phyloP scores from a whole-genome alignment of 2,329 filamentous ascomycete species.

The Magnaporthiopsis incrustans region DNA sequence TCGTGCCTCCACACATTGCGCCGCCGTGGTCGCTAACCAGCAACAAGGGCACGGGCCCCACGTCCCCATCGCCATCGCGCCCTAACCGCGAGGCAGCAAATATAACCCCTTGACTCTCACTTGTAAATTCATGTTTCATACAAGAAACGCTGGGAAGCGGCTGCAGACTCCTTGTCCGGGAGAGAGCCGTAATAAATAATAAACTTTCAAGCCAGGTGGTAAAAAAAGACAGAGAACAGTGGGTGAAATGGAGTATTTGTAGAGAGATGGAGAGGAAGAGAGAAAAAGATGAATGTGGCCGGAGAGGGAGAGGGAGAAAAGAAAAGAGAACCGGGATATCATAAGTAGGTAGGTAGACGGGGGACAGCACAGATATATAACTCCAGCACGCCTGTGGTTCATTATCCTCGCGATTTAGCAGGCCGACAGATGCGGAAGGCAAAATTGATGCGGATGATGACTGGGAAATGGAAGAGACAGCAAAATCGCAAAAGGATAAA shows the following conservation, averaged over 20 bases:
- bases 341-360: neutral
- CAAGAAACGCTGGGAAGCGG: neutral
- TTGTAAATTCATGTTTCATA: neutral
- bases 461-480: neutral
- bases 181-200: neutral
- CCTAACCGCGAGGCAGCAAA: neutral
- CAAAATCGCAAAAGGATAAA: neutral
- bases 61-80: too few species aligned
- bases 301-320: neutral
- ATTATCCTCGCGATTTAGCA: neutral
- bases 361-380: neutral
- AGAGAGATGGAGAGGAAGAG: neutral
- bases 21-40: too few species aligned
- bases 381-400: neutral
- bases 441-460: neutral
- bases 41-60: too few species aligned
- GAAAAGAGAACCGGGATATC: constrained; percentile 4
- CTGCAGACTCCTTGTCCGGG: too few species aligned
- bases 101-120: neutral
- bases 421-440: neutral
- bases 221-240: neutral
- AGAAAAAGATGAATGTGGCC: neutral
- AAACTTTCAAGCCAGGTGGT: neutral
- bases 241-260: neutral
- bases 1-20: neutral